phyloP scores from a whole-genome alignment of 345 rosid genomes.

The Abelmoschus esculentus region DNA sequence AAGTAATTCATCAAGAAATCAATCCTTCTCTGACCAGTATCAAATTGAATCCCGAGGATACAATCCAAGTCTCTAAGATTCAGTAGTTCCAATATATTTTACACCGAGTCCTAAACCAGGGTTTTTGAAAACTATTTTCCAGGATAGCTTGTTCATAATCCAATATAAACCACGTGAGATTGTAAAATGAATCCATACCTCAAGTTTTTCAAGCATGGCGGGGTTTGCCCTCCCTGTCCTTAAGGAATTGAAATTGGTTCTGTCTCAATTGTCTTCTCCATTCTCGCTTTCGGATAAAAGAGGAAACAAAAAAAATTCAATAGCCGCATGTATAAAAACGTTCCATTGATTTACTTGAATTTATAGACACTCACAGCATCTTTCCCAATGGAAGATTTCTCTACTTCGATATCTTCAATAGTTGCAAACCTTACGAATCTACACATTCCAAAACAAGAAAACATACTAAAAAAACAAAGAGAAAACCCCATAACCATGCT shows the following conservation, averaged over 20 bases:
- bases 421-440: slow-evolving; percentile 54
- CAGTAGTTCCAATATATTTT: background rate
- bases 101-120: background rate
- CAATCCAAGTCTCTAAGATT: background rate
- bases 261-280: slow-evolving; percentile 86
- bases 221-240: slow-evolving; percentile 88
- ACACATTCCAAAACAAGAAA: slow-evolving; percentile 11
- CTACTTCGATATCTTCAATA: slow-evolving; percentile 83
- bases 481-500: background rate
- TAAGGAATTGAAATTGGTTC: slow-evolving; percentile 67
- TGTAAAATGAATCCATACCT: slow-evolving; percentile 32
- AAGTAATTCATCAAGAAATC: background rate
- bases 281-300: slow-evolving; percentile 54
- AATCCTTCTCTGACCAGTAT: background rate
- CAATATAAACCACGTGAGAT: background rate
- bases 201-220: slow-evolving; percentile 77
- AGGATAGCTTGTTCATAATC: background rate
- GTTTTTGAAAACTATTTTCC: background rate
- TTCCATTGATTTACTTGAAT: background rate
- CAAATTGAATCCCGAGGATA: too few relatives aligned
- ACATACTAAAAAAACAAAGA: background rate
- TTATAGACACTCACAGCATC: slow-evolving; percentile 53
- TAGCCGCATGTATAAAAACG: background rate
- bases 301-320: background rate
- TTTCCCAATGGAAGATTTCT: slow-evolving; percentile 67